Percentiles rank a stretch among this genome's conserved stretches.
phyloP scores from a whole-genome alignment of 1,284 basidiomycete genomes.

The Trichosporon asahii region DNA sequence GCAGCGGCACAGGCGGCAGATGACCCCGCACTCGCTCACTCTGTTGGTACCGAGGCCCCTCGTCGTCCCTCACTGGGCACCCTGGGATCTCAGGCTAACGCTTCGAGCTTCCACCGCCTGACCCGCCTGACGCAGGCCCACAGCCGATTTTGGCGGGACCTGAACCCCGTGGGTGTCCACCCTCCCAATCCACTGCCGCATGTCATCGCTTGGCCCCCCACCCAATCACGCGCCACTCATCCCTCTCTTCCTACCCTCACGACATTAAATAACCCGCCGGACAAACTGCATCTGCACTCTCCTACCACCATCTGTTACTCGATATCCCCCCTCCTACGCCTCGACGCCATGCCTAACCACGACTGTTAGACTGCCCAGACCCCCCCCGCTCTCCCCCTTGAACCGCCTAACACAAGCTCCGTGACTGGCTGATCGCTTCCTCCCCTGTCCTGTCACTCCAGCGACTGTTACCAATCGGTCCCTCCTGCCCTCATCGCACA shows the following conservation, averaged over 20 bases:
- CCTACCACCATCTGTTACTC: neutral
- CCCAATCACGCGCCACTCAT: conserved; percentile 3
- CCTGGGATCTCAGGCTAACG: neutral
- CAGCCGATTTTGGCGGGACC: neutral
- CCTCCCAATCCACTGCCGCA: neutral
- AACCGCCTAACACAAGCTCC: neutral
- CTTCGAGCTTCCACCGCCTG: too few relatives aligned
- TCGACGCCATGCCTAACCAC: neutral
- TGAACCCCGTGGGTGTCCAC: conserved; percentile 3
- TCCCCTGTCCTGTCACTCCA: neutral
- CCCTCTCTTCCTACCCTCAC: neutral
- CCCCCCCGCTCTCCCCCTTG: neutral
- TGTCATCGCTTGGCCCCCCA: neutral
- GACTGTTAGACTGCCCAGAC: neutral
- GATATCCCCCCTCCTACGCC: neutral
- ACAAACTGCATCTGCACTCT: neutral
- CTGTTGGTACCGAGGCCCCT: neutral
- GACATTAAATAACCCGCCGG: neutral
- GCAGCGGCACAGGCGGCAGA: neutral
- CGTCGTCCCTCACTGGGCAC: neutral
- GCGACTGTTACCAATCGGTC: neutral
- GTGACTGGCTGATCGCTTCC: neutral
- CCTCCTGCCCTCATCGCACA: neutral
- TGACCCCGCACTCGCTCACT: neutral
- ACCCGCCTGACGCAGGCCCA: neutral